Conservation (phyloP, 208 protist species). For the Baffinella frigidus region DNA sequence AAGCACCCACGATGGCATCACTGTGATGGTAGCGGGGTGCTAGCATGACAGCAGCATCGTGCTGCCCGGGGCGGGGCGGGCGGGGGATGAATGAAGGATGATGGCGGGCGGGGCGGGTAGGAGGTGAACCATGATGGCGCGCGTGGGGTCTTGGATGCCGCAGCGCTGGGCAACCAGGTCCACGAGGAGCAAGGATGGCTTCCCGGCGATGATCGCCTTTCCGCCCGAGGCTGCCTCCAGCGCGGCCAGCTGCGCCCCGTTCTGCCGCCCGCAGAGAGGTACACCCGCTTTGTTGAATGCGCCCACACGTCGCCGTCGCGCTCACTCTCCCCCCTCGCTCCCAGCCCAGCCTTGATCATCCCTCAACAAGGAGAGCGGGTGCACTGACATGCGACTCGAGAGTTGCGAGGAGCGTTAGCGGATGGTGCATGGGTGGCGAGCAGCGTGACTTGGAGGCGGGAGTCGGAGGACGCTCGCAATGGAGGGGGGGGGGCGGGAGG, state of each 20-base stretch:
- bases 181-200: not conserved
- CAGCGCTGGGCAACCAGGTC: not conserved
- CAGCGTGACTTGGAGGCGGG: not conserved
- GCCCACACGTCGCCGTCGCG: not conserved
- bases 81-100: too few species aligned
- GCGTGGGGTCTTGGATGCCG: not conserved
- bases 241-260: slow-evolving; percentile 6
- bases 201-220: not conserved
- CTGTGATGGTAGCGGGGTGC: too few species aligned
- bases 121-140: not conserved
- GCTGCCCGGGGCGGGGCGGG: too few species aligned
- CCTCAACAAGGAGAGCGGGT: too few species aligned
- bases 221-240: not conserved
- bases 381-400: too few species aligned
- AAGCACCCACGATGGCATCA: too few species aligned
- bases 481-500: not conserved
- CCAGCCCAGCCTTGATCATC: not conserved
- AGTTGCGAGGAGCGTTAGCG: too few species aligned
- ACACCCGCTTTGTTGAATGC: too few species aligned
- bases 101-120: too few species aligned
- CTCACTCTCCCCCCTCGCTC: not conserved
- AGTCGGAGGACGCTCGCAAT: not conserved
- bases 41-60: too few species aligned
- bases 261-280: not conserved
- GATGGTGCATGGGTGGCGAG: too few species aligned